Evolutionary conservation across 75 land plant species (phyloP), one percentile per base, ranked within the genome.

Genomic region (Chamaecyparis obtusa): DNA sequence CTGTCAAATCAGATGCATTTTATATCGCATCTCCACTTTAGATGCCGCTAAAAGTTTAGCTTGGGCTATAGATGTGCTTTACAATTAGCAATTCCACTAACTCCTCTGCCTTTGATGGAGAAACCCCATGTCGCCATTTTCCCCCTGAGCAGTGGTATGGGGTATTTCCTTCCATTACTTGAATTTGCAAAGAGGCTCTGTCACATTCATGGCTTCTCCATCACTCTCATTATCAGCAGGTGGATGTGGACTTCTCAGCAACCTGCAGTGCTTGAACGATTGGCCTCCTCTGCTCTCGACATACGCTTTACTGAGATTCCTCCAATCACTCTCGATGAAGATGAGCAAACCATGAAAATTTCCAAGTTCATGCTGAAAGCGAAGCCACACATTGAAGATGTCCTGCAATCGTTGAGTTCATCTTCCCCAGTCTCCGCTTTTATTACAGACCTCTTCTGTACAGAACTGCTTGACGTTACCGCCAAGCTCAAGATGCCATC

Each of bases 351-450:
- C 35, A 21, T 43, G 46, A 37, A 2, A 8, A 9, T 81, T 9
- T 81, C 83, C 0, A 21, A 19, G 0, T 81, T 37, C 37, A 9
- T 81, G 7, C 37, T 33, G 0, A 81, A 11, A 16, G 41, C 24
- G 6, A 81, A 81, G 16, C 83, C 83, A 37, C 46, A 39, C 35
- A n/a, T 81, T 17, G 21, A 9, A 21, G 83, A 2, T 24, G 9
- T 19, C 21, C 83, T 81, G 3, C 83, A 43, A 43, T 81, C 83
- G 9, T n/a, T 81, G 41, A 5, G 21, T 11, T 37, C 43, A 10
- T 81, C 83, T n/a, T 16, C 89, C 3, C 49, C 82, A 14, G 33
- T 86, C 87, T 79, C 86, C 0, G 86, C 87, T 64, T 36, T 89
- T 36, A 41, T 89, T 30, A 67, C 57, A 2, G 88, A 89, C 69